Evolutionary conservation across 202 grass and related monocot genomes (phyloP), one percentile per base, ranked within the genome.

Genomic region (Carex sylvatica): DNA sequence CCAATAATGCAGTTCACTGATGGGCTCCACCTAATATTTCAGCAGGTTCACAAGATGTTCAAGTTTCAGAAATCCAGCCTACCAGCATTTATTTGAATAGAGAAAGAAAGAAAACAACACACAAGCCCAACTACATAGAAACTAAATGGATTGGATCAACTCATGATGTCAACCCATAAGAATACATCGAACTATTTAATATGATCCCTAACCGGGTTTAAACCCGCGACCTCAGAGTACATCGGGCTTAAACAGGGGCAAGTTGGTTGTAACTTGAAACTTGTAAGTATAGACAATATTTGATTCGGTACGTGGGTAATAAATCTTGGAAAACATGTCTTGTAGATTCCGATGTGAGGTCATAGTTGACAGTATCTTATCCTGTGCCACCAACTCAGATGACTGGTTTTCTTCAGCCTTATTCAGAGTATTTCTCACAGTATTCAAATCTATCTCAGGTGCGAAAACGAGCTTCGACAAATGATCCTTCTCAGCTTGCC

Each of bases 291-390:
- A 95, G 68, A 87, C 82, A 81, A 92, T 86, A 87, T 95, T 95
- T 26, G 90, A 89, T 59, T 95, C 93, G 19, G 92, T 94, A 80
- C 89, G 88, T 40, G 94, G 90, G 83, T 92, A 97, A 82, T 89
- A 89, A 70, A 97, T 91, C 81, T 92, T 91, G 69, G 86, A 74
- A 83, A 97, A 97, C 92, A 94, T 94, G 82, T 85, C 79, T 61
- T 91, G 91, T 42, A 94, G 78, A 61, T 92, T 83, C 28, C 86
- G 79, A 38, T 95, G 93, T 22, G 86, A 92, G 84, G 84, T 86
- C 87, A 97, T 97, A 81, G 93, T 90, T 74, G 90, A 87, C 53
- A 97, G 75, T 89, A 94, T 93, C 40, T 89, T 97, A 91, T 97
- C 92, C 81, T 92, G 55, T 18, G 88, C 88, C 20, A n/a, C 86